Evolutionary conservation across 257 asterid species (phyloP), one percentile per base, ranked within the genome.

Genomic region (Paulownia fortunei): DNA sequence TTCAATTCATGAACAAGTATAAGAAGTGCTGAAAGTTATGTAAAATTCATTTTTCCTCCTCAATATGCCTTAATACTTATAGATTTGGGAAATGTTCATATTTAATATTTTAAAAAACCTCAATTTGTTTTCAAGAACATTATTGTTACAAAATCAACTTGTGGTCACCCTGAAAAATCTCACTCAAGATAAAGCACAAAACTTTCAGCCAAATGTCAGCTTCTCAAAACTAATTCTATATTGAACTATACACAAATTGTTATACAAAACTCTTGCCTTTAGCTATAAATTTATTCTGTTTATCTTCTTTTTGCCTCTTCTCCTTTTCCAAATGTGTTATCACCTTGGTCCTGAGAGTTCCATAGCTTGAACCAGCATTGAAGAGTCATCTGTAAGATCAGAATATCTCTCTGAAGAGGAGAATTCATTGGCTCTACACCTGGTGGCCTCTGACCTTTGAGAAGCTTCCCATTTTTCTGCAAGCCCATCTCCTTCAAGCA

Each of bases 401-500:
- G 98, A 94, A 78, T 89, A 92, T 82, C 98, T 88, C 77, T 89
- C 98, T 0, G 97, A 93, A 47, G 97, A 88, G 2, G 96, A 90
- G 81, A 91, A 93, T 61, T 91, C 97, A 21, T 95, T 95, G 2
- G 91, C 86, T 76, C 93, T 82, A 79, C 90, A 86, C 58, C 92
- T 88, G 0, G 89, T 84, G 5, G 92, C 74, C 80, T 90, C 97
- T 0, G 91, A 91, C 76, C 91, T 91, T 69, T 89, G 98, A 5
- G 99, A 91, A 19, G 96, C 97, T 82, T 91, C 99, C 99, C 99
- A 96, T 81, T 92, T 96, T 59, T 96, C 98, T 1, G 96, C 98
- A 0, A 93, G 97, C 54, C 98, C 99, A 26, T 93, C 99, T 5
- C 99, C 99, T 86, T 90, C 98, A 0, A 96, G 93, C 99, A 96